A percentile compares a stretch with the other conserved stretches of the same genome.
phyloP scores from a whole-genome alignment of 495 filamentous ascomycete genomes.

The Astrothelium macrocarpum region DNA sequence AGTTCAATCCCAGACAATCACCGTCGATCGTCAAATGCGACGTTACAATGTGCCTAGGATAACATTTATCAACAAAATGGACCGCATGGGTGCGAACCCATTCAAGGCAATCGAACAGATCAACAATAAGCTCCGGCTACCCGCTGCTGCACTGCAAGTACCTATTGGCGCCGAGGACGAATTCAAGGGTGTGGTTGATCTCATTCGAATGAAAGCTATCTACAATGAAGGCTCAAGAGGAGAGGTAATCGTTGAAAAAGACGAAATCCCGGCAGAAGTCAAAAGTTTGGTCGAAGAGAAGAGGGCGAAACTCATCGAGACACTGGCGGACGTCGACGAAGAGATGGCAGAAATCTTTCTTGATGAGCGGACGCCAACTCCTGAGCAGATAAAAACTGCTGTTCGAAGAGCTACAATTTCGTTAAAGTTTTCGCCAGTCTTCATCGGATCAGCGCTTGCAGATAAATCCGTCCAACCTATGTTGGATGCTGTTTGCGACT shows the following conservation, averaged over 20 bases:
- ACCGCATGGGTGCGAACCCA: conserved; percentile 96
- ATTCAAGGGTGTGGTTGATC: conserved; percentile 89
- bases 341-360: conserved; percentile 96
- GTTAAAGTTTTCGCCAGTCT: conserved; percentile 86
- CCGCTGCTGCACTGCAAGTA: conserved; percentile 88
- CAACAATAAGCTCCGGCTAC: conserved; percentile 84
- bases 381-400: conserved; percentile 75
- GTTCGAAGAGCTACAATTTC: conserved; percentile 81
- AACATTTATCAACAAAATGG: conserved; percentile 99
- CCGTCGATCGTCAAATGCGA: conserved; percentile 97
- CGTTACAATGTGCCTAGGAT: conserved; percentile 94
- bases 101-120: conserved; percentile 98
- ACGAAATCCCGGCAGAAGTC: conserved; percentile 71
- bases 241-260: conserved; percentile 58
- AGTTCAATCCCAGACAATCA: conserved; percentile 96
- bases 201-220: conserved; percentile 85
- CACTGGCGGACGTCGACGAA: conserved; percentile 93
- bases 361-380: conserved; percentile 67
- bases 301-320: conserved; percentile 79
- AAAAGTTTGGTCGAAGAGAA: conserved; percentile 67
- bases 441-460: conserved; percentile 92
- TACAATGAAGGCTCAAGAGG: conserved; percentile 82
- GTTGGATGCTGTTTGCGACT: conserved; percentile 94
- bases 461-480: conserved; percentile 96
- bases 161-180: conserved; percentile 89